Percentiles rank a stretch among this genome's conserved stretches.
These are phyloP conservation scores for Diaporthe sp. DNA, from an alignment of 2,329 filamentous ascomycete genomes.

Conservation along the genomic window DNA sequence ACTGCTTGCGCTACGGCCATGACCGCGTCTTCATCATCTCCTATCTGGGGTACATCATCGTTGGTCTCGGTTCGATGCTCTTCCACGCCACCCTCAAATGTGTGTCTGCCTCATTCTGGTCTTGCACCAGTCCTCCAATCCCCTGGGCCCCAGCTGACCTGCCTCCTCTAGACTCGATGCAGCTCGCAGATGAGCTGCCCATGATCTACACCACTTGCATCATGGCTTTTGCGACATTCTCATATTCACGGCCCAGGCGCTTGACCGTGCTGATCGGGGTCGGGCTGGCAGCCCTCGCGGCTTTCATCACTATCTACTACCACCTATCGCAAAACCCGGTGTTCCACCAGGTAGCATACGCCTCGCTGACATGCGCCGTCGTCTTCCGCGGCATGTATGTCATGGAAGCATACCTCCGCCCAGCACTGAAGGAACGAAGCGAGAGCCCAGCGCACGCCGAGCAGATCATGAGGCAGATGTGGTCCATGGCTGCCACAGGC, in stretches of 20 bases:
- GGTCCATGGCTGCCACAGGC: constrained; percentile 78
- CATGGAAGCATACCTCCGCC: constrained; percentile 70
- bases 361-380: constrained; percentile 77
- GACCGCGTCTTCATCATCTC: constrained; percentile 80
- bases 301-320: constrained; percentile 82
- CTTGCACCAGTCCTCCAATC: not conserved
- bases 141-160: constrained; percentile 30
- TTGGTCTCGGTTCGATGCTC: constrained; percentile 68
- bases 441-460: constrained; percentile 63
- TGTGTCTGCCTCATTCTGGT: constrained; percentile 48
- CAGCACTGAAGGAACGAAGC: constrained; percentile 56
- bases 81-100: constrained; percentile 71
- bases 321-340: constrained; percentile 84
- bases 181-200: constrained; percentile 71
- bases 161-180: constrained; percentile 65
- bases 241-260: constrained; percentile 70
- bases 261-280: constrained; percentile 55
- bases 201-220: constrained; percentile 73
- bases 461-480: constrained; percentile 73
- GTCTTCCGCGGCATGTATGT: constrained; percentile 81
- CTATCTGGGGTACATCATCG: constrained; percentile 66
- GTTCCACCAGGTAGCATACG: constrained; percentile 88
- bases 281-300: constrained; percentile 67
- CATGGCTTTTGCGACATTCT: constrained; percentile 77
- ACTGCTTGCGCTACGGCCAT: constrained; percentile 80